Percentiles rank a stretch among this genome's conserved stretches.
phyloP scores from a whole-genome alignment of 2,329 filamentous ascomycete genomes.

The Geosmithia flava region DNA sequence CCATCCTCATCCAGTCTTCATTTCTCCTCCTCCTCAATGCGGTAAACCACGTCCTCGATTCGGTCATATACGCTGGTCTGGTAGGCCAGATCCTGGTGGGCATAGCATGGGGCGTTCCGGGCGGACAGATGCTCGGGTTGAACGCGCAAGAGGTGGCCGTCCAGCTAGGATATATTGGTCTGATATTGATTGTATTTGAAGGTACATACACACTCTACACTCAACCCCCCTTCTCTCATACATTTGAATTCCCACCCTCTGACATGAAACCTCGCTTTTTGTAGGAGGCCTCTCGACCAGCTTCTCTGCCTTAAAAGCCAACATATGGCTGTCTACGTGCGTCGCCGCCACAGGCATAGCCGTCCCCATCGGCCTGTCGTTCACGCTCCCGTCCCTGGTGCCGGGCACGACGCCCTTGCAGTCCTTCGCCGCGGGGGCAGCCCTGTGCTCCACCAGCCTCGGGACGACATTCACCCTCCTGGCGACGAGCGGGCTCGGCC shows the following conservation, averaged over 20 bases:
- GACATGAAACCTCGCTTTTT: neutral
- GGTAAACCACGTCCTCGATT: constrained; percentile 43
- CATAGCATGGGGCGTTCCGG: constrained; percentile 57
- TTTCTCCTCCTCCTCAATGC: constrained; percentile 53
- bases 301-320: constrained; percentile 34
- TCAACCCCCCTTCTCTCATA: neutral
- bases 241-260: neutral
- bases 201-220: too few species aligned
- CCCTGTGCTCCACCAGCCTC: constrained; percentile 61
- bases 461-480: constrained; percentile 55
- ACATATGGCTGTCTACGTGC: constrained; percentile 43
- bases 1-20: constrained; percentile 45
- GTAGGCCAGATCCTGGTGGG: constrained; percentile 62
- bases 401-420: constrained; percentile 38
- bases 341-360: constrained; percentile 56
- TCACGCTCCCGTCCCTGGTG: constrained; percentile 37
- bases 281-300: constrained; percentile 38
- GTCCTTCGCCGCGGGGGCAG: constrained; percentile 60
- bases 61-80: constrained; percentile 54
- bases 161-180: constrained; percentile 58
- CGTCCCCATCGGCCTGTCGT: constrained; percentile 54
- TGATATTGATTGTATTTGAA: constrained; percentile 64
- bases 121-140: constrained; percentile 42
- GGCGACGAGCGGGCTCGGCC: constrained; percentile 24
- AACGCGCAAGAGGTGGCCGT: constrained; percentile 42